A percentile compares a stretch with the other conserved stretches of the same genome.
Conservation (phyloP, 139 green algal species). For the Astrephomene gubernaculifera region DNA sequence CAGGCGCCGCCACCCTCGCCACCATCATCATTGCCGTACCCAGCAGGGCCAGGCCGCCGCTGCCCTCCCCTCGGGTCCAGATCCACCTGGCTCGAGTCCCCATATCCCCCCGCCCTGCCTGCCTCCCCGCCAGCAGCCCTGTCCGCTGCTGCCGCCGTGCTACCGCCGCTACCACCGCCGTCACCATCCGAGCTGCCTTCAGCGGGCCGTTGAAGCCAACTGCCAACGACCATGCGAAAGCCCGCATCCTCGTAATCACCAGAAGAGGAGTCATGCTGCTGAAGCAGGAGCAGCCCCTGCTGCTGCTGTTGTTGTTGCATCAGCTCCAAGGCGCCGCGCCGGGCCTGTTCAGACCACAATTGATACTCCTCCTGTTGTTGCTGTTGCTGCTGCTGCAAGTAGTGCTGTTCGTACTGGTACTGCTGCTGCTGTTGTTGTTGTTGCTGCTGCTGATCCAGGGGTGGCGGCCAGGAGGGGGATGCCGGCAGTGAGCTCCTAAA, state of each 20-base stretch:
- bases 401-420: neutral
- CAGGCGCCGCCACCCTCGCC: neutral
- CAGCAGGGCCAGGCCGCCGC: too few species aligned
- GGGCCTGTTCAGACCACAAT: too few species aligned
- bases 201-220: conserved; percentile 1
- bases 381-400: neutral
- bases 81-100: too few species aligned
- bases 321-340: too few species aligned
- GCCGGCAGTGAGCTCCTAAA: neutral
- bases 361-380: neutral
- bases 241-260: neutral
- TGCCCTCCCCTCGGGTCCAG: too few species aligned
- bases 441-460: neutral
- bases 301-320: neutral
- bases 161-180: neutral
- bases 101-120: too few species aligned
- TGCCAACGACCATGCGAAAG: conserved; percentile 17
- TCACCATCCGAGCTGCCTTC: neutral
- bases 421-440: neutral
- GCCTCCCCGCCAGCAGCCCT: too few species aligned
- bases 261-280: neutral
- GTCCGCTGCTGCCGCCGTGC: too few species aligned
- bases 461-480: neutral
- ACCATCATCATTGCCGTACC: neutral
- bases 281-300: neutral